These are phyloP conservation scores for Vitellaria paradoxa DNA, from an alignment of 179 eudicot genomes.

Conservation along the genomic window DNA sequence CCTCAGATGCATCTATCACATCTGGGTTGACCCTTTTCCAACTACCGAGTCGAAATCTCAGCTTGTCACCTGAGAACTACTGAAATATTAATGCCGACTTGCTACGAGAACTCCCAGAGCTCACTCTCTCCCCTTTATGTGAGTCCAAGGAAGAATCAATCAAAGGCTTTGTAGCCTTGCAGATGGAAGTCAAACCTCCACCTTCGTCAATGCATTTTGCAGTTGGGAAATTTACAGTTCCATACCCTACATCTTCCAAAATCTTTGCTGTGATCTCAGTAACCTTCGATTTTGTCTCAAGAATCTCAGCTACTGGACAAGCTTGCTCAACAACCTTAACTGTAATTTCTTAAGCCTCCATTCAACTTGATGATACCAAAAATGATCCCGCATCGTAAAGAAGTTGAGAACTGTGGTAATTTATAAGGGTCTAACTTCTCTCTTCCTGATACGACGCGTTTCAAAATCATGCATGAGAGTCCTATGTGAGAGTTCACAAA, in stretches of 20 bases:
- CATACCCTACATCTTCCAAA: conserved; percentile 75
- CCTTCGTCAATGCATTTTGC: conserved; percentile 63
- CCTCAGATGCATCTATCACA: conserved; percentile 90
- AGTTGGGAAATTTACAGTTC: conserved; percentile 60
- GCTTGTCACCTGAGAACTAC: conserved; percentile 69
- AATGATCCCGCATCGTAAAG: too few relatives aligned
- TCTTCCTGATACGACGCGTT: too few relatives aligned
- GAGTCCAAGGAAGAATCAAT: conserved; percentile 39
- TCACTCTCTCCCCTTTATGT: conserved; percentile 53
- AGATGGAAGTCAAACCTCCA: conserved; percentile 84
- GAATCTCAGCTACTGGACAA: conserved; percentile 28
- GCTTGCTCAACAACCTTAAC: conserved; percentile 38
- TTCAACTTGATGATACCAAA: too few relatives aligned
- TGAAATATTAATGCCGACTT: conserved; percentile 74
- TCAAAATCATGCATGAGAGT: too few relatives aligned
- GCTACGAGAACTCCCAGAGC: conserved; percentile 74
- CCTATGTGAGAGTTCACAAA: too few relatives aligned
- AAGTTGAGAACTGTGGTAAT: too few relatives aligned
- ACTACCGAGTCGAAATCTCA: conserved; percentile 75
- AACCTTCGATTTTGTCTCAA: conserved; percentile 54
- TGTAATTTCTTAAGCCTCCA: conserved; percentile 46
- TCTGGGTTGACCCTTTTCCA: conserved; percentile 73
- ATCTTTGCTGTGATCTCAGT: conserved; percentile 68
- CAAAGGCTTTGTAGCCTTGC: conserved; percentile 46
- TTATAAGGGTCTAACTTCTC: too few relatives aligned